Base-by-base conservation (phyloP, 768 basidiomycete genomes). In the Russula sp. region DNA sequence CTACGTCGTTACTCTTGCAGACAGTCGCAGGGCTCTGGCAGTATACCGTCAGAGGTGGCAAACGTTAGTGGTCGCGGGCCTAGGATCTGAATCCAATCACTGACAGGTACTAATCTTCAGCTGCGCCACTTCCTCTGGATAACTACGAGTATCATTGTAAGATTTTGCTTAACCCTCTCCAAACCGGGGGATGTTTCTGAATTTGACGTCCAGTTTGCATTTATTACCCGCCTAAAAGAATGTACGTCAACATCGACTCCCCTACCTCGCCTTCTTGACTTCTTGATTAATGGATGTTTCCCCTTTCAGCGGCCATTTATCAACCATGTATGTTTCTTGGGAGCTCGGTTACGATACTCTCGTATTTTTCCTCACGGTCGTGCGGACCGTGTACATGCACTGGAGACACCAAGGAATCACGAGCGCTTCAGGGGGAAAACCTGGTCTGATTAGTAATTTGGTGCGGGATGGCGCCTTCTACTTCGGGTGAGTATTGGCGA, bases 121-220 rank as follows among this genome's bases (percentile, higher is more conserved):
- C 65, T 30, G 67, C 67, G 7, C 67, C 67, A 14, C 26, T 48
- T 42, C 65, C 65, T 24, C 48, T 68, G 16, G 65, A 68, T 59
- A 66, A 68, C 38, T 68, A 62, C 24, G 65, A 66, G 34, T 68
- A 57, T 36, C 67, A 68, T 49, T 63, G 67, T 68, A 57, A 56
- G 67, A 55, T 6, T 49, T 9, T 40, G 36, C 16, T 9, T 22
- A 32, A 48, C 10, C 53, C 36, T 26, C 16, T 5, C 8, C 32
- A n/a, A 44, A 20, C 40, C 8, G 20, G 49, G 26, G 3, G 32
- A 7, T 5, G 5, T 51, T 13, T 3, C 22, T 63, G 58, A 68
- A 14, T 46, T n/a, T 50, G 14, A 34, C 30, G 3, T 53, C 32
- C 14, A 66, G 67, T 68, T 50, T 68, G 67, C 40, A 66, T 68